Evolutionary conservation across 2,329 filamentous ascomycete genomes (phyloP), one percentile per base, ranked within the genome.

Genomic region (Colletotrichum nymphaeae): DNA sequence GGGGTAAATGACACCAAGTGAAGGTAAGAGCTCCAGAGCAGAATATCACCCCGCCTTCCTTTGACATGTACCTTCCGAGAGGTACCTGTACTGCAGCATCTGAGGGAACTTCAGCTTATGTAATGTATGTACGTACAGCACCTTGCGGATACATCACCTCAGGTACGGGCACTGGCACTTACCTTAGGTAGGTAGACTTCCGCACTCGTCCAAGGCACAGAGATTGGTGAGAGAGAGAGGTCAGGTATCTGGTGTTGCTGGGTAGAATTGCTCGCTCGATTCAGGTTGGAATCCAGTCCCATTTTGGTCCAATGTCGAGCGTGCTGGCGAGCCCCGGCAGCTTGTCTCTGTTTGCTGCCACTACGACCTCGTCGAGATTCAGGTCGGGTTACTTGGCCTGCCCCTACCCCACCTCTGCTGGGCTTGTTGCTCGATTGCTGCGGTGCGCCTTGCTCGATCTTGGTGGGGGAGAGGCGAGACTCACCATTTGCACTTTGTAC

Each of bases 331-430:
- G 14, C 53, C 67, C 59, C 63, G 14, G 26, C 63, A 57, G 46
- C 22, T 30, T 67, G 62, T 60, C 19, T 60, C 42, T 60, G 63
- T 24, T 56, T 46, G 28, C 64, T 70, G 66, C 58, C 7, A 49
- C 64, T 52, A 59, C 55, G 70, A 69, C 70, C 66, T 59, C 46
- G 67, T 64, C 55, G 56, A 65, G 70, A 73, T 73, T 69, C 67
- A 73, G 67, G 70, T 70, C 30, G 49, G 60, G 30, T 63, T 73
- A 62, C 53, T 66, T 62, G 67, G 67, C 35, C 24, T 62, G 62
- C 67, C 67, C 62, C 67, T 73, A 71, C 67, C 71, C 71, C 71
- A 73, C 67, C 71, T 70, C 58, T 49, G 67, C 71, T 73, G 60
- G 67, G 67, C 70, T 68, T 35, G 69, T 68, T 35, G 69, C 49